Conservation (phyloP, 2,329 filamentous ascomycete species). For the Alternaria conjuncta region DNA sequence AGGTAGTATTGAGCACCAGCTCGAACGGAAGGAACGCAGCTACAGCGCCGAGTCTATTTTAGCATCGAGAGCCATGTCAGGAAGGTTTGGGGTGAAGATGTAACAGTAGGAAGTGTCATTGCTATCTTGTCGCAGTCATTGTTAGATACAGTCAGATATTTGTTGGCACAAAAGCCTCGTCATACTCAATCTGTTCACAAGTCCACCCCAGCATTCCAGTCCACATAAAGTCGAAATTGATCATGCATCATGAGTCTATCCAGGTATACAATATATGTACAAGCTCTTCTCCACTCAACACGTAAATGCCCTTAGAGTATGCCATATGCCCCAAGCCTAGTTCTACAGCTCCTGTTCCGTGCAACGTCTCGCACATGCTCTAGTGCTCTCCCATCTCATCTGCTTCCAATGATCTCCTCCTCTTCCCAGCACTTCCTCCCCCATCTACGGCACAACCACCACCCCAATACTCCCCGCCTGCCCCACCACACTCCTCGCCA, state of each 20-base stretch:
- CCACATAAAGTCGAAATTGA: not conserved
- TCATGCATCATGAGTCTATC: not conserved
- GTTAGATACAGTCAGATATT: not conserved
- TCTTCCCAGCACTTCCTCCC: not conserved
- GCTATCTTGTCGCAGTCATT: not conserved
- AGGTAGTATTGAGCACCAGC: not conserved
- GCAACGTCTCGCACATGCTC: no score
- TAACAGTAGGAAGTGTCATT: not conserved
- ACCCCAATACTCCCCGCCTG: constrained; percentile 60
- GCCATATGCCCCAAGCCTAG: accelerated
- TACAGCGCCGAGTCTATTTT: not conserved
- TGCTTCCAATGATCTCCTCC: not conserved
- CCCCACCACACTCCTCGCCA: constrained; percentile 73
- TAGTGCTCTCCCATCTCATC: not conserved
- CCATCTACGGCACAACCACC: constrained; percentile 54
- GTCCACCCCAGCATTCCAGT: not conserved
- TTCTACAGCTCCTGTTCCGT: not conserved
- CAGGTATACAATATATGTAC: constrained; percentile 1
- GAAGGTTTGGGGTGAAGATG: not conserved
- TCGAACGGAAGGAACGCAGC: not conserved
- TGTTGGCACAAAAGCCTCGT: not conserved
- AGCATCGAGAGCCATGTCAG: not conserved
- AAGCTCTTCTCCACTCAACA: not conserved
- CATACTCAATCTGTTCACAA: not conserved
- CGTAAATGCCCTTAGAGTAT: not conserved